Conservation (phyloP, 176 grass and related monocot species). For the bread wheat (Triticum aestivum) region DNA sequence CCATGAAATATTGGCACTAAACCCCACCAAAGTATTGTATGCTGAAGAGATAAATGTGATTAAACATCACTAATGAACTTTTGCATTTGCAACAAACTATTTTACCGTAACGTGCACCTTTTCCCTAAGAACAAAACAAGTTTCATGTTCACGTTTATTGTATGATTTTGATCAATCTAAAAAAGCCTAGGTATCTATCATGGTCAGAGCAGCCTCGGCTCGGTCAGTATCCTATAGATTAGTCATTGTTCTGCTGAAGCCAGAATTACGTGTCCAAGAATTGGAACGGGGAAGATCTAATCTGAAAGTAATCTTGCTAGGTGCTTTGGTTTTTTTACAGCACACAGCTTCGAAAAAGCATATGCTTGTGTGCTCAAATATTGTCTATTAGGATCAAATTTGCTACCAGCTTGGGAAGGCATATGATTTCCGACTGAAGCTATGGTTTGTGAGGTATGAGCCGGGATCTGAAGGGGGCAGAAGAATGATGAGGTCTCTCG, state of each 20-base stretch:
- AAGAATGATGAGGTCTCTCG: neutral
- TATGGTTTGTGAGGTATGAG: neutral
- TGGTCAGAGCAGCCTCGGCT: neutral
- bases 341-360: neutral
- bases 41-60: slow-evolving; percentile 1
- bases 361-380: neutral
- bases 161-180: neutral
- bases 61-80: slow-evolving; percentile 11
- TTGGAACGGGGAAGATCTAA: neutral
- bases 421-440: neutral
- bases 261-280: neutral
- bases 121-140: neutral
- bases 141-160: neutral
- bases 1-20: neutral
- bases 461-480: neutral
- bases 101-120: neutral
- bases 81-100: neutral
- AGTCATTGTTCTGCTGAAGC: neutral
- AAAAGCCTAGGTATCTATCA: neutral
- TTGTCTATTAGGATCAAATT: neutral
- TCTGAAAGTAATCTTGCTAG: neutral
- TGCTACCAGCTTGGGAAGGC: neutral
- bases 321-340: neutral
- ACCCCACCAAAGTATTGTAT: neutral
- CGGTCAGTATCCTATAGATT: neutral